phyloP scores from a whole-genome alignment of 257 asterid genomes.

The Fraxinus americana region DNA sequence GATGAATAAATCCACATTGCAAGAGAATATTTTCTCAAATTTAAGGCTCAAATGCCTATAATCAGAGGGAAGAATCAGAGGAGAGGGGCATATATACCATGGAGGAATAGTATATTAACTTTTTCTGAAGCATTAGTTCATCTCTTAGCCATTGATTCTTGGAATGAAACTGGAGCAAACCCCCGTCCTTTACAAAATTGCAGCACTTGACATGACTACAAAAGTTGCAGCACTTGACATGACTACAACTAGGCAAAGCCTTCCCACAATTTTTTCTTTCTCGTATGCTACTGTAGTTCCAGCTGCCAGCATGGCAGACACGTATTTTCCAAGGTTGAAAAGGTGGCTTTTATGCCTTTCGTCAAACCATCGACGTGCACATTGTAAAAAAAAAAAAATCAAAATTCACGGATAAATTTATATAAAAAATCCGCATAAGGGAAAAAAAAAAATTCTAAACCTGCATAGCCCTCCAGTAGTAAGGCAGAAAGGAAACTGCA shows the following conservation, averaged over 20 bases:
- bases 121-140: slow-evolving; percentile 66
- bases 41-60: neutral
- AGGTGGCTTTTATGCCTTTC: slow-evolving; percentile 89
- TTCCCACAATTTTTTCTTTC: slow-evolving; percentile 63
- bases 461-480: slow-evolving; percentile 99
- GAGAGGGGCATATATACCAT: slow-evolving; percentile 53
- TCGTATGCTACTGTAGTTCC: slow-evolving; percentile 94
- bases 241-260: slow-evolving; percentile 69
- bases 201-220: too few relatives aligned
- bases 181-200: slow-evolving; percentile 95
- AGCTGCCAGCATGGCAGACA: slow-evolving; percentile 94
- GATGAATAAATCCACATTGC: neutral
- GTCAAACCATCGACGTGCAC: slow-evolving; percentile 93
- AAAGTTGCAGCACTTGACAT: slow-evolving; percentile 74
- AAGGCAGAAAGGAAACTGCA: slow-evolving; percentile 90
- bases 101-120: slow-evolving; percentile 72
- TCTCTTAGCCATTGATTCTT: slow-evolving; percentile 94
- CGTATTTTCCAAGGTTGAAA: slow-evolving; percentile 80
- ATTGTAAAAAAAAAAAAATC: slow-evolving; percentile 40
- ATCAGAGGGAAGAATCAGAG: neutral
- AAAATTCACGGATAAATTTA: neutral
- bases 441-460: slow-evolving; percentile 26
- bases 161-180: slow-evolving; percentile 75
- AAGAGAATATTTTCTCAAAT: neutral
- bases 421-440: neutral